Conservation (phyloP, 2,329 filamentous ascomycete species). For the Periconia digitata region DNA sequence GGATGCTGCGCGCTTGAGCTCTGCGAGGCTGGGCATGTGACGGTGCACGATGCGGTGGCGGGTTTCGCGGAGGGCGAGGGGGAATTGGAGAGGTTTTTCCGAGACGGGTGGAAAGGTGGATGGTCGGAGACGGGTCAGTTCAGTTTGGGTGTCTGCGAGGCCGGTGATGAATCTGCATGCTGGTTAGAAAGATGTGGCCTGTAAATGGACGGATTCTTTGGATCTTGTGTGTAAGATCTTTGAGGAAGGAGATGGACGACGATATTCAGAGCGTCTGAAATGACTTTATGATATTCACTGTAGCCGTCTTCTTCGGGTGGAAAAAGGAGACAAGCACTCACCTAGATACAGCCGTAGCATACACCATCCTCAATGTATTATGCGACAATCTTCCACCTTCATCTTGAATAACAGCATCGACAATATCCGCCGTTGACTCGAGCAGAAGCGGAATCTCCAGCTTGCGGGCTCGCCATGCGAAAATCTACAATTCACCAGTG, state of each 20-base stretch:
- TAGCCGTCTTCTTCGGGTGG: too few species aligned
- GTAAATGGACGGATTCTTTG: conserved; percentile 1
- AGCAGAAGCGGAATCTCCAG: conserved; percentile 69
- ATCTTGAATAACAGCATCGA: conserved; percentile 69
- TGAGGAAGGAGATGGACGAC: background rate
- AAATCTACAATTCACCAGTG: conserved; percentile 20
- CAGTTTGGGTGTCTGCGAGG: conserved; percentile 65
- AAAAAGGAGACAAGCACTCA: conserved; percentile 35
- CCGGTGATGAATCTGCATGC: conserved; percentile 73
- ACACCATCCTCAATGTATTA: conserved; percentile 68
- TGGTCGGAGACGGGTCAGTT: conserved; percentile 32
- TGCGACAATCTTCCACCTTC: conserved; percentile 48
- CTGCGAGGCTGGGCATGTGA: conserved; percentile 74
- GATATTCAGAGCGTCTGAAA: background rate
- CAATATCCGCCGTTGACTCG: conserved; percentile 74
- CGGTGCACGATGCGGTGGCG: conserved; percentile 90
- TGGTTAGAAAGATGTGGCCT: conserved; percentile 2
- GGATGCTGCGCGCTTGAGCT: conserved; percentile 68
- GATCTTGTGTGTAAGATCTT: background rate
- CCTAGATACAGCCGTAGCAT: conserved; percentile 75
- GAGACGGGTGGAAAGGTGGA: conserved; percentile 23
- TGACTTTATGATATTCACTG: too few species aligned
- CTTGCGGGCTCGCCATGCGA: conserved; percentile 36
- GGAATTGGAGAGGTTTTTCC: conserved; percentile 22
- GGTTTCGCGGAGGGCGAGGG: conserved; percentile 81